Percentiles rank a stretch among this genome's conserved stretches.
Evolutionary conservation across 345 rosid genomes (phyloP).

Genomic region (Euphorbia lathyris): DNA sequence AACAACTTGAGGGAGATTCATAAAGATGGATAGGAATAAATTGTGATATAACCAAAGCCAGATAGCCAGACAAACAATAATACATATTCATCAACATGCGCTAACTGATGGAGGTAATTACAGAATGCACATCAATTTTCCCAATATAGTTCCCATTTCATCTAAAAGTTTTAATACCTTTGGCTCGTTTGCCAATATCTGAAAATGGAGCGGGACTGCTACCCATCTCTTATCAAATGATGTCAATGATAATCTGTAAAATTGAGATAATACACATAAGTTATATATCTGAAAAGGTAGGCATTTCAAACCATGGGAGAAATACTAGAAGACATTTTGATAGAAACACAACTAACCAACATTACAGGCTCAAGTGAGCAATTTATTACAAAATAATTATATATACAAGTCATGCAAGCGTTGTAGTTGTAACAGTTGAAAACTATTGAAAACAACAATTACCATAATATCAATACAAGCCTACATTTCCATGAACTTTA

Average conservation of each 20-base stretch:
- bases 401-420: not conserved
- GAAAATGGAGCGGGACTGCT: conserved; percentile 69
- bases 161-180: conserved; percentile 35
- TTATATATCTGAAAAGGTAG: not conserved
- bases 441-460: not conserved
- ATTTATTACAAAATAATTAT: not conserved
- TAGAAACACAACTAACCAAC: not conserved
- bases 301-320: not conserved
- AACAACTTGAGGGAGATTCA: not conserved
- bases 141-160: not conserved
- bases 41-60: not conserved
- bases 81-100: not conserved
- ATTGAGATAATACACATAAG: not conserved
- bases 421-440: not conserved
- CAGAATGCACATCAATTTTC: not conserved
- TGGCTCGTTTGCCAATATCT: conserved; percentile 73
- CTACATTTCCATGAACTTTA: not conserved
- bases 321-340: not conserved
- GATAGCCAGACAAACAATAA: not conserved
- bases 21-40: not conserved
- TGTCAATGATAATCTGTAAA: conserved; percentile 22
- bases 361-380: not conserved
- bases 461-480: not conserved
- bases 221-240: conserved; percentile 42
- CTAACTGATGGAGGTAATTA: not conserved